Evolutionary conservation across 352 stramenopile genomes (phyloP).

Genomic region (Globisporangium perplexum): DNA sequence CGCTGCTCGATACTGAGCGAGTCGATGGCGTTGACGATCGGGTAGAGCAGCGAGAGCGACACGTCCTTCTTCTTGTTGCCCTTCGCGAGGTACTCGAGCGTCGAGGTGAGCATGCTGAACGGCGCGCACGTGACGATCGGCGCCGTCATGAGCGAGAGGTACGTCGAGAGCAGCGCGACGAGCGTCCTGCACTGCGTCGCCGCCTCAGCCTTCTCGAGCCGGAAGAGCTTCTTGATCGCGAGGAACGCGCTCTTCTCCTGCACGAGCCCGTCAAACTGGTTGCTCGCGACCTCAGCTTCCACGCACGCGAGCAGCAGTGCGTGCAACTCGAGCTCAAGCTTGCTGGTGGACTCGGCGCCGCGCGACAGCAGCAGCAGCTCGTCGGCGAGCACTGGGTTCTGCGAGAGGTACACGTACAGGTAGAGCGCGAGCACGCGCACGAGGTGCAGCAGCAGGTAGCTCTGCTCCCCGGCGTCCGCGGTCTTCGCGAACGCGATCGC

Average conservation of each 20-base stretch:
- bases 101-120: conserved; percentile 48
- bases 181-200: conserved; percentile 33
- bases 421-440: conserved; percentile 59
- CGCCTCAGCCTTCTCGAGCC: conserved; percentile 29
- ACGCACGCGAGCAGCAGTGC: conserved; percentile 32
- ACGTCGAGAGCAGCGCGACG: conserved; percentile 32
- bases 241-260: conserved; percentile 47
- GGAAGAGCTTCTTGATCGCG: conserved; percentile 46
- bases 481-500: background rate
- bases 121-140: conserved; percentile 50
- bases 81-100: conserved; percentile 53
- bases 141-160: conserved; percentile 31
- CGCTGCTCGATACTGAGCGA: conserved; percentile 61
- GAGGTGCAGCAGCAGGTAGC: conserved; percentile 44
- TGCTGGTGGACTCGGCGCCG: conserved; percentile 13
- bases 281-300: conserved; percentile 38
- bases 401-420: conserved; percentile 49
- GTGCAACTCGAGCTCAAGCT: conserved; percentile 29
- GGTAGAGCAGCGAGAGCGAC: conserved; percentile 45
- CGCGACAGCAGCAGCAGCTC: conserved; percentile 27
- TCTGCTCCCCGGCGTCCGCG: conserved; percentile 4
- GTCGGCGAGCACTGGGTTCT: conserved; percentile 24
- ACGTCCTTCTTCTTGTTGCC: conserved; percentile 16
- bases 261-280: conserved; percentile 58
- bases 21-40: conserved; percentile 67